Base-by-base conservation (phyloP, 73 alveolate genomes). In the Paramecium biaurelia region DNA sequence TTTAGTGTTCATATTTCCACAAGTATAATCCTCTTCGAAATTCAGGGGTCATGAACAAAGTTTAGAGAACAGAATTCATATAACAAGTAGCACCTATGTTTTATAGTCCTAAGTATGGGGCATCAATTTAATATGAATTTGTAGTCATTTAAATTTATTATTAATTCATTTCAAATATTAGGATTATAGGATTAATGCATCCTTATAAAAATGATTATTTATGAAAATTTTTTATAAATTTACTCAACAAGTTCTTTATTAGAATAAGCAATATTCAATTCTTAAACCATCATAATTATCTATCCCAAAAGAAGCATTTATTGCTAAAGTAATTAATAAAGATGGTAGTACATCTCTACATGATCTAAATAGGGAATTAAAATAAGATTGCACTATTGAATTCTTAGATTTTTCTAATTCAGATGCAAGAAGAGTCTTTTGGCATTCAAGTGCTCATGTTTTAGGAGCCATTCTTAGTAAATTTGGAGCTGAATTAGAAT, bases 21-120 rank as follows among this genome's bases (percentile, higher is more conserved):
- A 82, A 68, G 93, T 94, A 95, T 82, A 98, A 87, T 92, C 95
- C 90, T 70, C 95, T 85, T 70, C 99, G 95, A 89, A 98, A 98
- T 95, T 97, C 97, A 0, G 99, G 99, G 43, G 99, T 96, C 99
- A 97, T 98, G 93, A 94, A 98, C 47, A 98, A 97, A 34, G 98
- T 90, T 92, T 98, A 98, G 14, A 98, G 96, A 85, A 97, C 93
- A 92, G 99, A 95, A 93, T 98, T 98, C 97, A 98, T 96, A 92
- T 97, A 98, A 56, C 99, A 98, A 0, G 99, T 98, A 1, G 98
- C 99, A 10, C 99, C 99, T 86, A 86, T 86, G 58, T 86, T 57
- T 9, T 30, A 42, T 2, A 86, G 45, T 12, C 86, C 86, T 21
- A 72, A 35, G 67, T 72, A 72, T n/a, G 86, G 86, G 5, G 86